Evolutionary conservation across 345 rosid species (phyloP).

Genomic region (Bruguiera parviflora): DNA sequence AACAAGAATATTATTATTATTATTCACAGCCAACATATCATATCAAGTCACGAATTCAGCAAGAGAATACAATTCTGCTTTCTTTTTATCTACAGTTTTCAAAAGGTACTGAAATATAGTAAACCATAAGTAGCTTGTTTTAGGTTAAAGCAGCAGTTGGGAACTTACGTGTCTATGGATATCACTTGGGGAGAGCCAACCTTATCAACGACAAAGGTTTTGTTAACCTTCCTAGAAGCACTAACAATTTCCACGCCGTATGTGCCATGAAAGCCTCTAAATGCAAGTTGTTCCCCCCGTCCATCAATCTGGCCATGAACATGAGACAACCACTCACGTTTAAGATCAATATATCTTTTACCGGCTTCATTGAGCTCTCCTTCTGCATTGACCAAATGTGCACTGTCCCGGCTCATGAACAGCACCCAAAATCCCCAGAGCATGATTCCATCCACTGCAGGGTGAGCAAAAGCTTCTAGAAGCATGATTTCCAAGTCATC

Average conservation of each 20-base stretch:
- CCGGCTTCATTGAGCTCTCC: constrained; percentile 85
- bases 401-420: constrained; percentile 70
- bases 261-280: constrained; percentile 80
- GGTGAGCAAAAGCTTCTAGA: constrained; percentile 91
- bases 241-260: constrained; percentile 50
- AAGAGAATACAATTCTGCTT: background rate
- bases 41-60: background rate
- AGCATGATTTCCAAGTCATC: constrained; percentile 96
- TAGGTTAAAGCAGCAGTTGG: constrained; percentile 1
- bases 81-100: background rate
- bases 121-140: background rate
- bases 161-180: constrained; percentile 5
- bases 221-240: constrained; percentile 34
- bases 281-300: constrained; percentile 54
- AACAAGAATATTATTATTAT: too few relatives aligned
- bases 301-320: constrained; percentile 50
- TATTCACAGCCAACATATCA: background rate
- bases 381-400: constrained; percentile 83
- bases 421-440: constrained; percentile 99
- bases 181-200: constrained; percentile 23
- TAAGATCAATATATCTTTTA: constrained; percentile 58
- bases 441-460: constrained; percentile 86
- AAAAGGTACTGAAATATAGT: background rate
- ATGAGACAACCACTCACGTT: constrained; percentile 61
- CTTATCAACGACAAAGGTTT: constrained; percentile 57